Conservation (phyloP, 1,139 yeast species). For the Yamadazyma dendronema region DNA sequence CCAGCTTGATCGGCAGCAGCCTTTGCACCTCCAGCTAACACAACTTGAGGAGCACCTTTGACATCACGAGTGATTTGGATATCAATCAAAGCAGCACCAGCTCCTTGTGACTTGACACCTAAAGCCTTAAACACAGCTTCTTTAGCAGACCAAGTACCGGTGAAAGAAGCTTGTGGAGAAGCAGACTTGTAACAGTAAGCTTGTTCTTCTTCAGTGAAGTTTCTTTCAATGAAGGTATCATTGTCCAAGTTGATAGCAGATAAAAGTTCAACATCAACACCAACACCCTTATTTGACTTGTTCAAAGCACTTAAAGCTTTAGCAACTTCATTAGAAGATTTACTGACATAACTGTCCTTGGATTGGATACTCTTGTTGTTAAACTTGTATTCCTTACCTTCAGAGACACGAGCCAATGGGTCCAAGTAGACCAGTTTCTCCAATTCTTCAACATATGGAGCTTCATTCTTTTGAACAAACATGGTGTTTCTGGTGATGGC, state of each 20-base stretch:
- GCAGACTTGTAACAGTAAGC: conserved; percentile 73
- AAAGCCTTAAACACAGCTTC: conserved; percentile 98
- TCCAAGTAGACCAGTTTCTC: conserved; percentile 91
- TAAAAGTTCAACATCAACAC: conserved; percentile 94
- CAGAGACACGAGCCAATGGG: conserved; percentile 85
- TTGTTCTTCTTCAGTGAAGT: conserved; percentile 81
- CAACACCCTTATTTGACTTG: conserved; percentile 69
- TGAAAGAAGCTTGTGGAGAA: conserved; percentile 82
- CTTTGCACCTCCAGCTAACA: conserved; percentile 72
- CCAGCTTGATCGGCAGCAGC: conserved; percentile 70
- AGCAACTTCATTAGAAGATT: conserved; percentile 43
- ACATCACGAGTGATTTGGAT: conserved; percentile 79
- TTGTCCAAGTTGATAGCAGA: conserved; percentile 78
- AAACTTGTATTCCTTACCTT: conserved; percentile 51
- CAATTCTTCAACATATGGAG: conserved; percentile 87
- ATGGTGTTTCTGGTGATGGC: conserved; percentile 88
- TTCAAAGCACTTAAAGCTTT: conserved; percentile 49
- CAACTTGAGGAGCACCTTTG: conserved; percentile 82
- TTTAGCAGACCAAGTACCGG: conserved; percentile 99
- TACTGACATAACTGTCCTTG: conserved; percentile 32
- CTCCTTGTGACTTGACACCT: conserved; percentile 88
- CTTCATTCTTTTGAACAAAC: conserved; percentile 89
- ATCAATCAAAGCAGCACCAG: conserved; percentile 89
- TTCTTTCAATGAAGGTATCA: conserved; percentile 86
- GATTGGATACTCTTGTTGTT: conserved; percentile 40